phyloP scores from a whole-genome alignment of 495 filamentous ascomycete species.

The Talaromyces ruber region DNA sequence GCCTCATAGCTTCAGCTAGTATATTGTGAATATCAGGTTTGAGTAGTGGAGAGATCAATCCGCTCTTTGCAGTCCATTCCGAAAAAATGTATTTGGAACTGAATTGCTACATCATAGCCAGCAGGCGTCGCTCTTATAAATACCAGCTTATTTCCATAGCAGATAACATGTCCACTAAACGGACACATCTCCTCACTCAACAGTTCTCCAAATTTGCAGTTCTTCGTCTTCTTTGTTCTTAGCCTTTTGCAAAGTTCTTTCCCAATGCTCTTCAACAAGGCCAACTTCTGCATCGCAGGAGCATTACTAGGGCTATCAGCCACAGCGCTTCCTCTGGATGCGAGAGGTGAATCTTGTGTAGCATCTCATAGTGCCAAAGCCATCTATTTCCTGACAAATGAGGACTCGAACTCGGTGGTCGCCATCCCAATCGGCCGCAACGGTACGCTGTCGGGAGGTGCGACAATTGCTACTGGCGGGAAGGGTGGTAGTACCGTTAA shows the following conservation, averaged over 20 bases:
- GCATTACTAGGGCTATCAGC: background rate
- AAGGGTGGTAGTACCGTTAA: conserved; percentile 16
- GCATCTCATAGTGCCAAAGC: conserved; percentile 23
- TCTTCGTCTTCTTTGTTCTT: background rate
- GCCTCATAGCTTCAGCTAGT: background rate
- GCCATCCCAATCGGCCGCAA: conserved; percentile 33
- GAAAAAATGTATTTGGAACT: background rate
- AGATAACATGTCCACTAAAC: background rate
- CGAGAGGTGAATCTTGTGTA: background rate
- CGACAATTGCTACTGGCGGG: background rate
- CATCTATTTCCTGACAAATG: conserved; percentile 45
- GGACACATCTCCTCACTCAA: background rate
- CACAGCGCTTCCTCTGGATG: background rate
- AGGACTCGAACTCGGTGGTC: conserved; percentile 34
- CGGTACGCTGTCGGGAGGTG: conserved; percentile 30
- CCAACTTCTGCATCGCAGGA: background rate
- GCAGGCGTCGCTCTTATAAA: background rate
- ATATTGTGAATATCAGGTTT: background rate
- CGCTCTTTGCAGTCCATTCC: background rate
- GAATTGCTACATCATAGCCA: background rate
- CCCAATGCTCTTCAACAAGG: background rate
- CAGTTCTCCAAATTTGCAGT: background rate
- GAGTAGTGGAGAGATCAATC: background rate
- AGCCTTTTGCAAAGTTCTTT: background rate
- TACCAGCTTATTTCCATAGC: background rate